phyloP scores from a whole-genome alignment of 768 basidiomycete species.

The Termitomyces sp. region DNA sequence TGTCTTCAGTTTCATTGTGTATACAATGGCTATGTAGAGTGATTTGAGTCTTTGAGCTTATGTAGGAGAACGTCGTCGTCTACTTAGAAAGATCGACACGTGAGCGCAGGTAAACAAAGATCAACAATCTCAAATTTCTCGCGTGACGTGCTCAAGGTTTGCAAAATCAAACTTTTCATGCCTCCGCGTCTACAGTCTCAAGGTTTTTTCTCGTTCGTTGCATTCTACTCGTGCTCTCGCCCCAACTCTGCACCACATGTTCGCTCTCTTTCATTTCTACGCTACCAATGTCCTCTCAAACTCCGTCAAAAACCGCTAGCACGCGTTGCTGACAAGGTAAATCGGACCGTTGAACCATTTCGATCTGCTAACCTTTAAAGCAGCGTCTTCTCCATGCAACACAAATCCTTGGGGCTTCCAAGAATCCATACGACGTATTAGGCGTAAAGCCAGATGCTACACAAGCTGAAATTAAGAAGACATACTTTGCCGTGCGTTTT shows the following conservation, averaged over 20 bases:
- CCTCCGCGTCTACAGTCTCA: conserved; percentile 48
- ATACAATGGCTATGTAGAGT: too few relatives aligned
- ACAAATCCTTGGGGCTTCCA: conserved; percentile 48
- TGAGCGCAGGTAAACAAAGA: conserved; percentile 21
- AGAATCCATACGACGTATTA: conserved; percentile 89
- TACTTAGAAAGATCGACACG: conserved; percentile 8
- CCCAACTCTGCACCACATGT: conserved; percentile 25
- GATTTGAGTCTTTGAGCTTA: too few relatives aligned
- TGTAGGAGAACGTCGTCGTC: too few relatives aligned
- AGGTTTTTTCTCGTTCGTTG: conserved; percentile 53
- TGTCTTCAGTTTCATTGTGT: too few relatives aligned
- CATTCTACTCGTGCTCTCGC: conserved; percentile 57
- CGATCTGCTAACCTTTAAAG: conserved; percentile 20
- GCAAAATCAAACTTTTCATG: conserved; percentile 33
- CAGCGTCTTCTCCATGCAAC: conserved; percentile 82
- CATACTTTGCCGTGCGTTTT: conserved; percentile 84
- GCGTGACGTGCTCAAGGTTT: conserved; percentile 7
- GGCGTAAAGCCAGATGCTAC: conserved; percentile 85
- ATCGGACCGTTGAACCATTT: conserved; percentile 8
- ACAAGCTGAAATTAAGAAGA: conserved; percentile 92
- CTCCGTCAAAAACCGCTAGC: conserved; percentile 22
- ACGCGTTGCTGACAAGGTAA: conserved; percentile 41
- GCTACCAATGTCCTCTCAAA: conserved; percentile 34
- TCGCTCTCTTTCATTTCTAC: conserved; percentile 41
- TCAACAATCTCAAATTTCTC: conserved; percentile 40